Percentiles rank a stretch among this genome's conserved stretches.
Evolutionary conservation across 192 early-diverging fungal species (phyloP).

Genomic region (Coemansia sp.): DNA sequence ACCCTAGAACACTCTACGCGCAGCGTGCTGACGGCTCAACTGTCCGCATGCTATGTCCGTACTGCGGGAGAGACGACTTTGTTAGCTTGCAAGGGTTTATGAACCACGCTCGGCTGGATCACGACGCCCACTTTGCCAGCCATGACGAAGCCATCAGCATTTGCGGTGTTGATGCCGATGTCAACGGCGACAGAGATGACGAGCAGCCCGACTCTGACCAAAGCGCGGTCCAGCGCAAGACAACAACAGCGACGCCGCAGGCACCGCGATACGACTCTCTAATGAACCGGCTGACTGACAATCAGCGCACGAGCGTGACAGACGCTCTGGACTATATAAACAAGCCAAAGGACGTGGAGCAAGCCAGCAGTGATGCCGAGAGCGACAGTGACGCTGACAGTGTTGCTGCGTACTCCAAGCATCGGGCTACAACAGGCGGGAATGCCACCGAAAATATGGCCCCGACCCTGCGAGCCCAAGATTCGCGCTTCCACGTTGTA

Average conservation of each 20-base stretch:
- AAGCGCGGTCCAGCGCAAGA: neutral
- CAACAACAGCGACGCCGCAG: neutral
- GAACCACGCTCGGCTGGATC: conserved; percentile 78
- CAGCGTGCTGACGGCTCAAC: conserved; percentile 51
- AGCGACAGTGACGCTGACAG: conserved; percentile 24
- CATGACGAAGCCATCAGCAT: conserved; percentile 71
- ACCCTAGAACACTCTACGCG: conserved; percentile 28
- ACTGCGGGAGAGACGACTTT: conserved; percentile 77
- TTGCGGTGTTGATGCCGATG: conserved; percentile 68
- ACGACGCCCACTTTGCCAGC: conserved; percentile 72
- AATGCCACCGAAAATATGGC: conserved; percentile 9
- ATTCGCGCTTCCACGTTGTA: conserved; percentile 75
- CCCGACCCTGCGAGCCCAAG: conserved; percentile 35
- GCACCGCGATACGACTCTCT: conserved; percentile 18
- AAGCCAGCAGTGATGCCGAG: conserved; percentile 18
- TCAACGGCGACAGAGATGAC: conserved; percentile 3
- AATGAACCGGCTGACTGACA: conserved; percentile 21
- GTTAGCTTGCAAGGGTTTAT: conserved; percentile 83
- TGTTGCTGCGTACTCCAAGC: conserved; percentile 23
- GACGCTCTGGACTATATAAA: conserved; percentile 59
- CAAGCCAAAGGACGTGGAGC: neutral
- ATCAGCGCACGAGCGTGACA: conserved; percentile 32
- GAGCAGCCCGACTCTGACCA: neutral
- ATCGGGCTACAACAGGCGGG: conserved; percentile 40
- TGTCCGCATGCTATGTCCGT: conserved; percentile 73